phyloP scores from a whole-genome alignment of 148 eudicot genomes.

The Vaccinium macrocarpon region DNA sequence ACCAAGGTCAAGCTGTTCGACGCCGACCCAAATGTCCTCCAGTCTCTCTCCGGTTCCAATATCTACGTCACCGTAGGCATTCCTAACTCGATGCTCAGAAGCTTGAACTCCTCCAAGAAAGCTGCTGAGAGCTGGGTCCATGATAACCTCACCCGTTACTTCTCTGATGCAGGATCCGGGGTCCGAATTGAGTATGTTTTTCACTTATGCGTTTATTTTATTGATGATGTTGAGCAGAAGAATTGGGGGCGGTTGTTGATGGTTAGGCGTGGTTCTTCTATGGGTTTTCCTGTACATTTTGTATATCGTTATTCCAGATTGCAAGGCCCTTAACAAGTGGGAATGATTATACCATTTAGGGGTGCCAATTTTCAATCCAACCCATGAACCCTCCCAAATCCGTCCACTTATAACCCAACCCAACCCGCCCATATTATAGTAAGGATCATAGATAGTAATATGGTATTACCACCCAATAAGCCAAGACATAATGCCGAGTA shows the following conservation, averaged over 20 bases:
- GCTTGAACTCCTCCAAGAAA: constrained; percentile 58
- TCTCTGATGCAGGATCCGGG: constrained; percentile 33
- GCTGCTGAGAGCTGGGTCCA: constrained; percentile 79
- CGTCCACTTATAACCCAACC: no score
- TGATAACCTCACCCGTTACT: constrained; percentile 71
- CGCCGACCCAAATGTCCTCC: constrained; percentile 52
- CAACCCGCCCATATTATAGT: no score
- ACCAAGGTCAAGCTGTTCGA: constrained; percentile 56
- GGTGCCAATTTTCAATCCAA: no score
- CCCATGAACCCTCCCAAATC: no score
- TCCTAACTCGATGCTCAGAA: constrained; percentile 70
- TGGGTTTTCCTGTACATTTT: not conserved
- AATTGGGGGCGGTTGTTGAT: not conserved
- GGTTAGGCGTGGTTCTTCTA: not conserved
- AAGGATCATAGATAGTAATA: no score
- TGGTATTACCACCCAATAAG: not conserved
- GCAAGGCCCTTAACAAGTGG: not conserved
- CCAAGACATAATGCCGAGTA: not conserved
- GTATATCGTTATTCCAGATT: not conserved
- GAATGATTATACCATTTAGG: no score
- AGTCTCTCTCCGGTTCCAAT: constrained; percentile 58
- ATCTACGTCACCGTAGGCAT: constrained; percentile 64
- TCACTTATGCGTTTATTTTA: not conserved
- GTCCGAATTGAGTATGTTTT: constrained; percentile 54
- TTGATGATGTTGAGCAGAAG: not conserved